These are phyloP conservation scores for Hypoxylon intermedium DNA, from an alignment of 495 filamentous ascomycete genomes.

Conservation along the genomic window DNA sequence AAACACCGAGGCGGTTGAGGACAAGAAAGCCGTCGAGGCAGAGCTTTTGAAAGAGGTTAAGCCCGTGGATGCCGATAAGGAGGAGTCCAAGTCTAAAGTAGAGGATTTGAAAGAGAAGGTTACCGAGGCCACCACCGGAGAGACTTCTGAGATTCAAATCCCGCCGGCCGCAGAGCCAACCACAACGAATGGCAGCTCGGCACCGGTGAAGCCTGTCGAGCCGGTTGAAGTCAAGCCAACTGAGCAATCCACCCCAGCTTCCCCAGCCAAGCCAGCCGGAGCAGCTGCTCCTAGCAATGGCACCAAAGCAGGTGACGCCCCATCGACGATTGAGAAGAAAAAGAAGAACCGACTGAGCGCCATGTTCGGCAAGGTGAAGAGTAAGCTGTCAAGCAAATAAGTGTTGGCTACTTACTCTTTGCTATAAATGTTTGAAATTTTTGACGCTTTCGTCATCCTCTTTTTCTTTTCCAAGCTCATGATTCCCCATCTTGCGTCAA, in stretches of 20 bases:
- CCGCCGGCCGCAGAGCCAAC: slow-evolving; percentile 28
- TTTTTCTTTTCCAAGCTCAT: slow-evolving; percentile 44
- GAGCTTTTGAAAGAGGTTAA: slow-evolving; percentile 64
- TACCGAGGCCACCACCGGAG: slow-evolving; percentile 12
- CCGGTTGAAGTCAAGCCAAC: slow-evolving; percentile 28
- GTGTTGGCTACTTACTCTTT: slow-evolving; percentile 13
- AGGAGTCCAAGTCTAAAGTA: slow-evolving; percentile 32
- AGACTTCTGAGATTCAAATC: slow-evolving; percentile 34
- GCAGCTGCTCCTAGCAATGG: slow-evolving; percentile 41
- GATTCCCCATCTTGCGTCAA: slow-evolving; percentile 51
- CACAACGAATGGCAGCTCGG: slow-evolving; percentile 22
- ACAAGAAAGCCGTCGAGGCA: slow-evolving; percentile 78
- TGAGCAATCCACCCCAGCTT: slow-evolving; percentile 31
- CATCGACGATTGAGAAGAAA: slow-evolving; percentile 52
- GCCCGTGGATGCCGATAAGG: slow-evolving; percentile 50
- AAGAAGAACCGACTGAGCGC: slow-evolving; percentile 67
- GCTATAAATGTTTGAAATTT: slow-evolving; percentile 29
- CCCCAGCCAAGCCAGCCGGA: slow-evolving; percentile 33
- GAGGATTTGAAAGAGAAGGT: slow-evolving; percentile 15
- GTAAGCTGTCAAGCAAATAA: slow-evolving; percentile 54
- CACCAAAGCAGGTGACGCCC: slow-evolving; percentile 43
- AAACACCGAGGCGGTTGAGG: slow-evolving; percentile 69
- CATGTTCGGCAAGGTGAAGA: slow-evolving; percentile 66
- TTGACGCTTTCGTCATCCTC: slow-evolving; percentile 28
- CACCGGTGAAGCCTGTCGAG: slow-evolving; percentile 30